These are phyloP conservation scores for Cyclotella baltica DNA, from an alignment of 108 stramenopile genomes.

Conservation along the genomic window DNA sequence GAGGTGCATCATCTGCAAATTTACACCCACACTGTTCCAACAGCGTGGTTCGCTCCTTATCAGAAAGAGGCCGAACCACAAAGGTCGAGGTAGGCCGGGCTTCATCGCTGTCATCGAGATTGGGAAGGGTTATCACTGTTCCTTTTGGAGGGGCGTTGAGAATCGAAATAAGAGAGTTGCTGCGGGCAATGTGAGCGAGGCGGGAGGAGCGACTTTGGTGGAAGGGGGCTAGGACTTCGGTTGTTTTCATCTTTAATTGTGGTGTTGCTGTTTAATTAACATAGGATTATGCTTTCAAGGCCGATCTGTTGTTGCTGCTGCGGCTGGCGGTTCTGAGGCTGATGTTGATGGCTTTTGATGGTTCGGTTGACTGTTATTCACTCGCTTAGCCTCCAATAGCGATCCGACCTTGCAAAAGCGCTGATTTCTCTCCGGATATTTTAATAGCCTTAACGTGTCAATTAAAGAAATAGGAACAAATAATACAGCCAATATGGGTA, in stretches of 20 bases:
- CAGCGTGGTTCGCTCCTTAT: constrained; percentile 22
- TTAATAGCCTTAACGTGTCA: no score
- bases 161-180: constrained; percentile 28
- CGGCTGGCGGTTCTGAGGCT: no score
- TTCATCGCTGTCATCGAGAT: constrained; percentile 27
- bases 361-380: no score
- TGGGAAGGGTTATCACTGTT: constrained; percentile 38
- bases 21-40: constrained; percentile 37
- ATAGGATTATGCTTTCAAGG: no score
- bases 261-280: no score
- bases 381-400: no score
- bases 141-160: background rate
- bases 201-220: constrained; percentile 34
- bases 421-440: no score
- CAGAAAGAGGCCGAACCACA: constrained; percentile 29
- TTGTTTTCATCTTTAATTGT: background rate
- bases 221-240: constrained; percentile 37
- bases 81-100: constrained; percentile 24
- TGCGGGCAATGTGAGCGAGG: constrained; percentile 34
- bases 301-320: no score
- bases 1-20: background rate
- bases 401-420: no score
- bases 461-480: no score
- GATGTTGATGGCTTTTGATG: no score
- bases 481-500: no score